Evolutionary conservation across 352 stramenopile species (phyloP), one percentile per base, ranked within the genome.

Genomic region (Blastocystis sp.): DNA sequence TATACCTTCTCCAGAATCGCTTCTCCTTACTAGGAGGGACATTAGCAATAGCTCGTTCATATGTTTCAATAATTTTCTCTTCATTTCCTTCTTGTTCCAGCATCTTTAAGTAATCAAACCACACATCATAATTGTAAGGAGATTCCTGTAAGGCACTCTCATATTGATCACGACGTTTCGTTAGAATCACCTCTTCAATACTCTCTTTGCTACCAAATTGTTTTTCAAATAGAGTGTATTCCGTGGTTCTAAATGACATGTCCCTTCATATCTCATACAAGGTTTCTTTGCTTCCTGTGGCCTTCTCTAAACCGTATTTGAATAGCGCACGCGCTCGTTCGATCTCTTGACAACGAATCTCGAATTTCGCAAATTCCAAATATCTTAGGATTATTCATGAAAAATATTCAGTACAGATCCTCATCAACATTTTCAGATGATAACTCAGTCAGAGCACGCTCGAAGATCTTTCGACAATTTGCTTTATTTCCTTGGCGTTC

Each of bases 61-160:
- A 99, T 5, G 97, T 93, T 67, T 97, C 95, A 58, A 95, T 91
- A 5, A 97, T 93, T 7, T 92, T 88, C 0, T 77, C 58, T n/a
- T 58, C 81, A 0, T 90, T 90, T 0, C 90, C 94, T 49, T 95
- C 91, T 52, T 91, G 93, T 90, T 98, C 94, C 88, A 98, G 95
- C n/a, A 99, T 91, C 87, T 97, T 96, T 39, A 97, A 94, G 90
- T 96, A 98, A 90, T 98, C 96, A 89, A 99, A 97, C 97, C 97
- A 99, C 69, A 92, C 92, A 91, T 99, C 96, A 89, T 98, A 98
- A 90, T 98, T 94, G 37, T 94, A 91, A 7, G 95, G 93, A 88
- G 98, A 94, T 0, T 90, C 89, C 3, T 92, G 90, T 19, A 98
- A 89, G 56, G 93, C 90, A 75, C 95, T 91, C 87, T 98, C 94